These are phyloP conservation scores for Cardamine chenopodiifolia DNA, from an alignment of 345 rosid species.

Conservation along the genomic window DNA sequence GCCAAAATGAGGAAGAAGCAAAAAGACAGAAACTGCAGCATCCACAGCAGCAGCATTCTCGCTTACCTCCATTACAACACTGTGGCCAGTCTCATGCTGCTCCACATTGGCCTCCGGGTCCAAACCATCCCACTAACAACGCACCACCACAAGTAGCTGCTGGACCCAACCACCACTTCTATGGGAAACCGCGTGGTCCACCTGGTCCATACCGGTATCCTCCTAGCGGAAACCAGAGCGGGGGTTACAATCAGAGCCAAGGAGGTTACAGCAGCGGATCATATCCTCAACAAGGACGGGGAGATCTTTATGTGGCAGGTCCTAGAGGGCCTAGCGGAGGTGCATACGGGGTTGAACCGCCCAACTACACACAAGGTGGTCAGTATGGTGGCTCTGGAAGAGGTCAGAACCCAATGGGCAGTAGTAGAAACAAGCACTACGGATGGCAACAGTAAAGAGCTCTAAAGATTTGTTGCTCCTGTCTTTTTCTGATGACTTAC, in stretches of 20 bases:
- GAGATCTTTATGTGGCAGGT: conserved; percentile 66
- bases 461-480: not conserved
- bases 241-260: conserved; percentile 51
- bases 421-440: conserved; percentile 82
- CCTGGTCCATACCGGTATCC: conserved; percentile 70
- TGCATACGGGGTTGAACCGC: conserved; percentile 71
- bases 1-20: conserved; percentile 85
- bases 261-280: conserved; percentile 75
- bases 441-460: conserved; percentile 65
- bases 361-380: conserved; percentile 75
- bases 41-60: conserved; percentile 71
- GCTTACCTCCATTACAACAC: conserved; percentile 78
- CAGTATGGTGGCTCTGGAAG: conserved; percentile 76
- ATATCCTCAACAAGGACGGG: conserved; percentile 82
- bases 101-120: conserved; percentile 49
- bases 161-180: conserved; percentile 72
- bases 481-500: conserved; percentile 5
- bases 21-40: conserved; percentile 85
- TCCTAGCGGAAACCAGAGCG: conserved; percentile 61
- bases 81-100: conserved; percentile 77
- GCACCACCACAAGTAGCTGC: conserved; percentile 75
- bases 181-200: conserved; percentile 78
- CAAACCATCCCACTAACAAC: conserved; percentile 54
- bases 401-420: conserved; percentile 82
- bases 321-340: conserved; percentile 79